Evolutionary conservation across 176 grass and related monocot species (phyloP).

Genomic region (Phoenix roebelenii): DNA sequence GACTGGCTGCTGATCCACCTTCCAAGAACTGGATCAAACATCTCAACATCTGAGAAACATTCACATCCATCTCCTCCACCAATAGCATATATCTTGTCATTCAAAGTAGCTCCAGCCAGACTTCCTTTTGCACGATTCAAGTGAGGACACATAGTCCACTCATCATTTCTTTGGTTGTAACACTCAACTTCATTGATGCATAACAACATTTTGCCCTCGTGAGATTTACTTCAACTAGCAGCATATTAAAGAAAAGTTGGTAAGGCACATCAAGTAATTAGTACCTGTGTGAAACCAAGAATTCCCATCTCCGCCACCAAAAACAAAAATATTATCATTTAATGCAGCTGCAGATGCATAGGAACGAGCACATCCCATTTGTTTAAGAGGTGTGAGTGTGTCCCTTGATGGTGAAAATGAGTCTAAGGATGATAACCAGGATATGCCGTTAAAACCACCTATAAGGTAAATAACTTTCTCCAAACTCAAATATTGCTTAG

Average conservation of each 20-base stretch:
- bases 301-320: constrained; percentile 60
- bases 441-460: constrained; percentile 51
- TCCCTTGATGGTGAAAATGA: constrained; percentile 49
- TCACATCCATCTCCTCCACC: constrained; percentile 58
- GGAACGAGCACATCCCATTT: constrained; percentile 50
- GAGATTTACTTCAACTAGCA: constrained; percentile 3
- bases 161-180: constrained; percentile 35
- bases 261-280: constrained; percentile 20
- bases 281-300: constrained; percentile 32
- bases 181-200: constrained; percentile 49
- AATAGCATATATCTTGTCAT: constrained; percentile 76
- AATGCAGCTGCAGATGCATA: constrained; percentile 50
- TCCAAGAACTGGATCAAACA: constrained; percentile 66
- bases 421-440: constrained; percentile 58
- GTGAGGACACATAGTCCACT: constrained; percentile 48
- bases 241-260: constrained; percentile 13
- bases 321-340: constrained; percentile 45
- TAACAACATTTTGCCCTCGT: constrained; percentile 1
- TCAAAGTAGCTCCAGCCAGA: constrained; percentile 55
- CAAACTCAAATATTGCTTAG: constrained; percentile 8
- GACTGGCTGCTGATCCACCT: constrained; percentile 51
- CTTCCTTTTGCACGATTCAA: constrained; percentile 60
- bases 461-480: constrained; percentile 36
- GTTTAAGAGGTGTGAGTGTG: constrained; percentile 35
- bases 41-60: constrained; percentile 71